Conservation (phyloP, 2,329 filamentous ascomycete species). For the Cordyceps pruinosa region DNA sequence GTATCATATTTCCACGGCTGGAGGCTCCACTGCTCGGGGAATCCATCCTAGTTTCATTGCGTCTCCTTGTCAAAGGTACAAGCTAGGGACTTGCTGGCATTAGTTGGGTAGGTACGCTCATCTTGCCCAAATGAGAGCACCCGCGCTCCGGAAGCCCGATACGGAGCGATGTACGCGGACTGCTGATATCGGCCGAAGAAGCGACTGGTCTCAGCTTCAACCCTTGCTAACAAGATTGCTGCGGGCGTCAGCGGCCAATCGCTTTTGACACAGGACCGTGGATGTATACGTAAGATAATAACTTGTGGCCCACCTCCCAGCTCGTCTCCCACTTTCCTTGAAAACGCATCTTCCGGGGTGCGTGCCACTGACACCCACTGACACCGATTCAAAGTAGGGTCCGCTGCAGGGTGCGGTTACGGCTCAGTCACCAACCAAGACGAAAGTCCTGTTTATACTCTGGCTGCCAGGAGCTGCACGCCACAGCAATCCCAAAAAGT, state of each 20-base stretch:
- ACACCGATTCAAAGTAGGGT: neutral
- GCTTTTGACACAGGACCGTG: neutral
- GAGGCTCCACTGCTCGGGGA: neutral
- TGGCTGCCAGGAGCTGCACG: neutral
- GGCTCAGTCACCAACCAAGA: neutral
- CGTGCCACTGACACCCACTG: too few relatives aligned
- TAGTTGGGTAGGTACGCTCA: too few relatives aligned
- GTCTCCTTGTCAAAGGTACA: neutral
- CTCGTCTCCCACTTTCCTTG: neutral
- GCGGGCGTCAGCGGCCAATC: neutral
- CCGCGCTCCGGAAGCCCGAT: neutral
- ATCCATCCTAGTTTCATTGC: neutral
- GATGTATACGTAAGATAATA: neutral
- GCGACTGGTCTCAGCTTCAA: neutral
- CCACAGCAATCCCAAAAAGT: too few relatives aligned
- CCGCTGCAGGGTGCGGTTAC: neutral
- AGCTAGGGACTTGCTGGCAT: too few relatives aligned
- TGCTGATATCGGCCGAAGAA: neutral
- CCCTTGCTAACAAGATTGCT: neutral
- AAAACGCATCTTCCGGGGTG: neutral
- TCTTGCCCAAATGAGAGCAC: neutral
- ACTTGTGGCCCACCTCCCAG: neutral
- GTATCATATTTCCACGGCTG: neutral
- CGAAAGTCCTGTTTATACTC: neutral
- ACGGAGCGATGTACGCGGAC: neutral